These are phyloP conservation scores for Lactarius pseudohatsudake DNA, from an alignment of 768 basidiomycete species.

Conservation along the genomic window DNA sequence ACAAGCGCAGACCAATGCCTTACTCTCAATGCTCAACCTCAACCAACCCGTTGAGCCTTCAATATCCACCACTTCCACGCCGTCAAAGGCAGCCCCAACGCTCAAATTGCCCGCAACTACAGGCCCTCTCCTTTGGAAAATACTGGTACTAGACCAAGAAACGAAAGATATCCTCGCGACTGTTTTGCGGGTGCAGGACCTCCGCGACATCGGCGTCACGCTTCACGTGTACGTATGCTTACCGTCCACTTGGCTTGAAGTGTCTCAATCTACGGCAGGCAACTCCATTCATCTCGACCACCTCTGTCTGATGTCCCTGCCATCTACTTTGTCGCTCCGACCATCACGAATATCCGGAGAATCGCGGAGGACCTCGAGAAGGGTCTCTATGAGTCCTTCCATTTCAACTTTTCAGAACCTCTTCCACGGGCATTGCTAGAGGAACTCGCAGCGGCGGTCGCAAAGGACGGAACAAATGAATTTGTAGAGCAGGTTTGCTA, in stretches of 20 bases:
- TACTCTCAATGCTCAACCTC: constrained; percentile 85
- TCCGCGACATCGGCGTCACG: constrained; percentile 95
- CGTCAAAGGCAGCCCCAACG: constrained; percentile 40
- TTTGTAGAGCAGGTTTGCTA: constrained; percentile 66
- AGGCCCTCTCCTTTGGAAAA: constrained; percentile 91
- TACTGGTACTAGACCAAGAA: constrained; percentile 90
- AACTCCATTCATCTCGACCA: constrained; percentile 86
- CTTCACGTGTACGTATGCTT: constrained; percentile 81
- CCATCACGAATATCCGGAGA: constrained; percentile 77
- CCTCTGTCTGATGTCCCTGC: constrained; percentile 94
- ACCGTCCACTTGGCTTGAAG: not conserved
- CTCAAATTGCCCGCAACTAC: constrained; percentile 52
- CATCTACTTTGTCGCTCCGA: constrained; percentile 94
- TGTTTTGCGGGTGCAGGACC: constrained; percentile 91
- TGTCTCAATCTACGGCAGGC: constrained; percentile 49
- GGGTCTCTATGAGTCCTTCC: constrained; percentile 86
- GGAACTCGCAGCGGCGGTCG: constrained; percentile 88
- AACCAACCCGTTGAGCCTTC: constrained; percentile 58
- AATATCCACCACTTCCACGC: constrained; percentile 35
- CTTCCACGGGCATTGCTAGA: constrained; percentile 86
- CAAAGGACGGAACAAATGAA: constrained; percentile 81
- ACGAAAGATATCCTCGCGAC: constrained; percentile 97
- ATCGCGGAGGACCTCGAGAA: constrained; percentile 94
- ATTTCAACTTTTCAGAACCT: constrained; percentile 94
- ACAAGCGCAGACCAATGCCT: constrained; percentile 81